Base-by-base conservation (phyloP, 768 basidiomycete species). In the Cystofilobasidium capitatum region DNA sequence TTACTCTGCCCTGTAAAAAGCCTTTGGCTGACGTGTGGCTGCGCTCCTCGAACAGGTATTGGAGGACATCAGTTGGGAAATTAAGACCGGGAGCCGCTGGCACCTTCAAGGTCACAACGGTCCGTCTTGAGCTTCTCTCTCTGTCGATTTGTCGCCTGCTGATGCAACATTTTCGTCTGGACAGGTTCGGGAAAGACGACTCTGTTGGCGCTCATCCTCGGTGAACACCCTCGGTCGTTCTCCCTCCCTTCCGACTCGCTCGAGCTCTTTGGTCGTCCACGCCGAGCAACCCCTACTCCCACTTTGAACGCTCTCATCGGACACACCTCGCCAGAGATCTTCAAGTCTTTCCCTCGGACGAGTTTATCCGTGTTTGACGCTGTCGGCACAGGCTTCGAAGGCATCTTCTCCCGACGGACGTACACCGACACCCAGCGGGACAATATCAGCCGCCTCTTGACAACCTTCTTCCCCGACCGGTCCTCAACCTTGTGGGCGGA, bases 191-290 rank as follows among this genome's bases (percentile, higher is more conserved):
- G 94, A 20, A 99, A 98, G 79, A 92, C 92, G 0, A 98, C 94
- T 0, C 85, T 97, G 8, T 81, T 97, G 26, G 86, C 93, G 22
- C 77, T 97, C 36, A 79, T 99, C 44, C 91, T 91, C 0, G 94
- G 94, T 31, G 91, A 94, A 74, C 94, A 98, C 76, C 94, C 94
- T 0, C 89, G 91, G 70, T 97, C 94, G 0, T 98, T 88, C 79
- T 86, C 86, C 6, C 88, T 78, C 47, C 77, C 77, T 3, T 42
- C 74, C 4, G 8, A 90, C 73, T 70, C 81, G 66, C 80, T 89
- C 22, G 73, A 74, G 14, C 81, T 90, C 69, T 86, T 89, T 71
- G 80, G 81, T 51, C 79, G 80, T 35, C 85, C 85, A 3, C 86
- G 91, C 8, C 76, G 81, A 14, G 78, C 78, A 2, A 84, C 85